These are phyloP conservation scores for Leishmania gerbilli DNA, from an alignment of 208 protist genomes.

Conservation along the genomic window DNA sequence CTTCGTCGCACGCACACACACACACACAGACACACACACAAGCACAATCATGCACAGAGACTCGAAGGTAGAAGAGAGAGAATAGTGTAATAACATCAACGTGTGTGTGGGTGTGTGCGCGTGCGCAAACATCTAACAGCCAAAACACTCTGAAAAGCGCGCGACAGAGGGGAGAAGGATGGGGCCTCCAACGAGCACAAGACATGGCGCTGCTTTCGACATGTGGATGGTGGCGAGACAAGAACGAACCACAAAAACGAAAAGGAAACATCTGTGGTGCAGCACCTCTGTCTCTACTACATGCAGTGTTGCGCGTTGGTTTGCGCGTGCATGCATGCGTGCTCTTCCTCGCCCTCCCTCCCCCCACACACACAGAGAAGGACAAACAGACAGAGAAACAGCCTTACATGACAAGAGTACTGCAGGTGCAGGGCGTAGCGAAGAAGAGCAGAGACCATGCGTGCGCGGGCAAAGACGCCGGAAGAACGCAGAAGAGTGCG, in stretches of 20 bases:
- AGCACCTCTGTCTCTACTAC: no score
- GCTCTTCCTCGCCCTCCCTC: no score
- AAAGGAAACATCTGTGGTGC: not conserved
- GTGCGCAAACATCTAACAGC: not conserved
- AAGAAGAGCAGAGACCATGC: not conserved
- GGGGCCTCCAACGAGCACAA: not conserved
- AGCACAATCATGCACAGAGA: not conserved
- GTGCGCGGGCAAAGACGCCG: not conserved
- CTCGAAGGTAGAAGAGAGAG: not conserved
- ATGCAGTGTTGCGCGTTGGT: no score
- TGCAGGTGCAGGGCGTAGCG: not conserved
- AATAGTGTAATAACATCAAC: not conserved
- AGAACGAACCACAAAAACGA: not conserved
- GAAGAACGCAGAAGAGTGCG: not conserved
- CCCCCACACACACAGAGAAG: no score
- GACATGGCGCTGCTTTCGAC: not conserved
- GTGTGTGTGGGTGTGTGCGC: not conserved
- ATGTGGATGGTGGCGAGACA: not conserved
- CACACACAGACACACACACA: conserved; percentile 2
- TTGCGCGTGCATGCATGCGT: no score
- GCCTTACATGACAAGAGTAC: not conserved
- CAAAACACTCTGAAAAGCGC: no score
- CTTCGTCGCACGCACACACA: not conserved
- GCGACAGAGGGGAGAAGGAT: no score
- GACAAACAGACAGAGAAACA: no score